These are phyloP conservation scores for Penicillium oxalicum DNA, from an alignment of 2,329 filamentous ascomycete species.

Conservation along the genomic window DNA sequence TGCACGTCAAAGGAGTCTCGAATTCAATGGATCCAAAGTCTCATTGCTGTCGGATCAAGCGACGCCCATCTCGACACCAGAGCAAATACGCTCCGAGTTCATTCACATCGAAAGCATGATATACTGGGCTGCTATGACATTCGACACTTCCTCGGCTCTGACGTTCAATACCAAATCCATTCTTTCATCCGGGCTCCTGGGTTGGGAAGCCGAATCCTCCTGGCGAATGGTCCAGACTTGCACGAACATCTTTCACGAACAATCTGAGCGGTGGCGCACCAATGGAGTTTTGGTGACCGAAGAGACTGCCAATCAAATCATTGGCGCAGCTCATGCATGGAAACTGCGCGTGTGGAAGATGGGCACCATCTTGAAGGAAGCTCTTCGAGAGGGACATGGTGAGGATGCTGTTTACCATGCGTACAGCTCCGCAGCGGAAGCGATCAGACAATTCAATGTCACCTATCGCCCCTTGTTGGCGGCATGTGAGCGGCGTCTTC, in stretches of 20 bases:
- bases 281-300: constrained; percentile 22
- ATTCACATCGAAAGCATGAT: constrained; percentile 36
- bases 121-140: constrained; percentile 41
- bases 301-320: constrained; percentile 25
- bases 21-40: constrained; percentile 40
- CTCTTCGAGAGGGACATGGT: constrained; percentile 27
- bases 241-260: constrained; percentile 23
- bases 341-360: constrained; percentile 28
- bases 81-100: constrained; percentile 29
- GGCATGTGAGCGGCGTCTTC: constrained; percentile 25
- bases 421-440: constrained; percentile 22
- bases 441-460: constrained; percentile 23
- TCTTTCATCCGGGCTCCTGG: constrained; percentile 35
- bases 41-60: constrained; percentile 21
- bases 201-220: constrained; percentile 20
- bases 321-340: constrained; percentile 23
- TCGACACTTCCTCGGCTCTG: constrained; percentile 40
- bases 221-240: constrained; percentile 26
- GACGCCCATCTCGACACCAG: constrained; percentile 18
- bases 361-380: constrained; percentile 27
- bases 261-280: constrained; percentile 22
- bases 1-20: constrained; percentile 35
- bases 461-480: constrained; percentile 24
- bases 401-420: constrained; percentile 23
- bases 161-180: constrained; percentile 39